Evolutionary conservation across 192 early-diverging fungal species (phyloP), one percentile per base, ranked within the genome.

Genomic region (Linnemannia schmuckeri): DNA sequence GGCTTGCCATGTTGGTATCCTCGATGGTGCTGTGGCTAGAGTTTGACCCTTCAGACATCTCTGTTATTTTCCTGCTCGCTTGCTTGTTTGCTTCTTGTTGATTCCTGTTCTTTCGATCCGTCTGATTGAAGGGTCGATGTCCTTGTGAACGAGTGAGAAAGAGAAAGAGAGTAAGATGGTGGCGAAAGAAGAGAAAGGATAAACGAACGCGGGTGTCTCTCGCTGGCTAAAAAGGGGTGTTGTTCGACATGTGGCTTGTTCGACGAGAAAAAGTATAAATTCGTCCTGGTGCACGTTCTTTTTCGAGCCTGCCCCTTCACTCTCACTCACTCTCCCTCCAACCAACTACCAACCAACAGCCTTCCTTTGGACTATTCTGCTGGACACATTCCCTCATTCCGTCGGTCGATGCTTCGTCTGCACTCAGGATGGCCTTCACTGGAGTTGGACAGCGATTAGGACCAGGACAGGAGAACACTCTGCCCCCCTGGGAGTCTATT

Each of bases 1-100:
- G 84, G 54, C 85, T 87, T 27, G 69, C 85, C 85, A 87, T 87
- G 72, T 68, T 81, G 57, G 76, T 54, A 68, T 87, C 85, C 80
- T 87, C 85, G 76, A 75, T 55, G 6, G 85, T 81, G 72, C 72
- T 81, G 63, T 81, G 18, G 49, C 79, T 86, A 35, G 83, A 81
- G 74, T 85, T 85, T 35, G 78, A 85, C n/a, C 74, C 70, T 75
- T 86, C 79, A 35, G 79, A 80, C 83, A 77, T 77, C 8, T 75
- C 13, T 7, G 49, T 18, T 13, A n/a, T 75, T 24, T 44, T 75
- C n/a, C 27, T 44, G 46, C 7, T 30, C 47, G 72, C 0, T 44
- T 44, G 46, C 41, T 54, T 38, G 37, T 41, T 41, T 71, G 33
- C 12, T 71, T 38, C n/a, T 20, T 1, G 35, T 5, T 71, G 70